Percentiles rank a stretch among this genome's conserved stretches.
These are phyloP conservation scores for Scedosporium apiospermum DNA, from an alignment of 2,329 filamentous ascomycete genomes.

Conservation along the genomic window DNA sequence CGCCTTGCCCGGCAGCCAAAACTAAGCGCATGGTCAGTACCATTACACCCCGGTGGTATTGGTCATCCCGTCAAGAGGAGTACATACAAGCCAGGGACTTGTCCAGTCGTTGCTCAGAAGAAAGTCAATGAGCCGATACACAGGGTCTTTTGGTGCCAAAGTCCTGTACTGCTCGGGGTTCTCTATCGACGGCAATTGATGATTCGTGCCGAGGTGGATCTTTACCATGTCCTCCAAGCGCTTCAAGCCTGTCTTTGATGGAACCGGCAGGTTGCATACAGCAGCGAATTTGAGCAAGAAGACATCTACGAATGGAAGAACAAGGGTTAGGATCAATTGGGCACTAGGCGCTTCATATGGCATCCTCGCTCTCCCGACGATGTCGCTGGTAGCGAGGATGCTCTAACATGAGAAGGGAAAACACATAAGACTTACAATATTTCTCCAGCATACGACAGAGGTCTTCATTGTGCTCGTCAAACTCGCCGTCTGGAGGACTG, in stretches of 20 bases:
- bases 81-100: background rate
- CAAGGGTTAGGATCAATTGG: too few species aligned
- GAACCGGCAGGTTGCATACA: too few species aligned
- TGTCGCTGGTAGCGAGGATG: too few species aligned
- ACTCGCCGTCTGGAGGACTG: background rate
- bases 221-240: background rate
- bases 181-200: background rate
- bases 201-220: background rate
- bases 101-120: background rate
- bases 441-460: background rate
- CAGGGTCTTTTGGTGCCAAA: background rate
- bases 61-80: background rate
- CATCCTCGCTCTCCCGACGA: too few species aligned
- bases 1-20: background rate
- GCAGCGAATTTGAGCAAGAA: too few species aligned
- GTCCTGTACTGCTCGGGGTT: background rate
- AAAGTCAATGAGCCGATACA: background rate
- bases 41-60: background rate
- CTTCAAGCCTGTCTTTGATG: background rate
- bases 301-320: too few species aligned
- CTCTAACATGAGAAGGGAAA: background rate
- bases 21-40: background rate
- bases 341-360: too few species aligned
- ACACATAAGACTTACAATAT: background rate
- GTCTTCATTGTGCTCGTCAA: background rate